A percentile compares a stretch with the other conserved stretches of the same genome.
phyloP scores from a whole-genome alignment of 2,329 filamentous ascomycete genomes.

The Beauveria caledonica region DNA sequence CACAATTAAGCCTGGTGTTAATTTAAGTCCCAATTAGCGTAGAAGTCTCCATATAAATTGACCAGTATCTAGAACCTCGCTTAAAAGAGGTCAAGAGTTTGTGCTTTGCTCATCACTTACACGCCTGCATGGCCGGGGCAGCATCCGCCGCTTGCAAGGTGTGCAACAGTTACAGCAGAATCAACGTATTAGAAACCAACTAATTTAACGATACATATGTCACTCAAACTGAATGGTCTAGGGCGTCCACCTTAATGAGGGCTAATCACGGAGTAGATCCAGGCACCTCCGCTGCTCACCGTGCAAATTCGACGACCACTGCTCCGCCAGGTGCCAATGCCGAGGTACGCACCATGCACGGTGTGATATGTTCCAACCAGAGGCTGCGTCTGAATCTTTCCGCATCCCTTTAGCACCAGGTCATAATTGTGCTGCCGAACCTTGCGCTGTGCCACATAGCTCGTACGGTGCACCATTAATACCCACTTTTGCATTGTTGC shows the following conservation, averaged over 20 bases:
- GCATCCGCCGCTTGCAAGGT: background rate
- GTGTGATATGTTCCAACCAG: background rate
- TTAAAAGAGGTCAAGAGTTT: background rate
- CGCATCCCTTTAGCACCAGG: background rate
- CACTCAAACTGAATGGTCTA: background rate
- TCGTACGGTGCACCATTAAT: too few species aligned
- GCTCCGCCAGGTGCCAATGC: constrained; percentile 1
- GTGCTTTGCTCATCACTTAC: background rate
- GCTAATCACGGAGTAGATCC: constrained; percentile 2
- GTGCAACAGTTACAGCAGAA: background rate
- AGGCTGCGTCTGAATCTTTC: background rate
- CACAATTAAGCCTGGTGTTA: background rate
- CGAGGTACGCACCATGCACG: background rate
- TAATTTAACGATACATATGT: background rate
- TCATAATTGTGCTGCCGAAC: background rate
- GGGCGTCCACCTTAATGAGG: background rate
- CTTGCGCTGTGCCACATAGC: background rate
- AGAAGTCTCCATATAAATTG: background rate
- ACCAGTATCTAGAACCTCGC: background rate
- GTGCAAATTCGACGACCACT: background rate
- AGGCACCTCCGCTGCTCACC: background rate
- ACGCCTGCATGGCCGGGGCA: background rate
- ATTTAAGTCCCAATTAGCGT: background rate
- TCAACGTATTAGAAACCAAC: background rate
- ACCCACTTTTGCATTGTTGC: too few species aligned